Base-by-base conservation (phyloP, 192 early-diverging fungal species). In the Gigaspora rosea region DNA sequence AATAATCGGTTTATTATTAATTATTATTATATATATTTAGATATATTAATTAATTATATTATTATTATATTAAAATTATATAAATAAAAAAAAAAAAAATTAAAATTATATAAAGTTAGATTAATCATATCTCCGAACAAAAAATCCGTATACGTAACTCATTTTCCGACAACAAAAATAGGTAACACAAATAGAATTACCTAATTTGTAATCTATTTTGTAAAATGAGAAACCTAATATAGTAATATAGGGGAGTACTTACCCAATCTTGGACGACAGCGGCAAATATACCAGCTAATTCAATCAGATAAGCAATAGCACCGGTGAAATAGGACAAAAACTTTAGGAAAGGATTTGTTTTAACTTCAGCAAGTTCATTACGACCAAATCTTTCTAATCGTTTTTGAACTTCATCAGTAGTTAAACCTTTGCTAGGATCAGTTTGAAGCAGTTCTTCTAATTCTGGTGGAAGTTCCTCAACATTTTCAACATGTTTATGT, bases 251-350 rank as follows among this genome's bases (percentile, higher is more conserved):
- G n/a, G 0, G 10, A 50, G 27, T 49, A 59, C 8, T 67, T 81
- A 81, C 80, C 87, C 85, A 86, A 73, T 86, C 74, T 75, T 86
- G 79, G 52, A 92, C 88, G 1, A 93, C 87, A 62, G 88, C 92
- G 41, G 93, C 90, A 59, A 96, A 87, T 50, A 97, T 92, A 80
- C 89, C 91, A 15, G 96, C 90, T 51, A 96, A 87, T 85, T 97
- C 96, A 69, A 97, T 94, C 57, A 97, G 84, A 82, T 92, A 94
- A 35, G 94, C 90, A 75, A 96, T 94, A 69, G 95, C 87, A 22
- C 96, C 96, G 11, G 88, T 89, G 78, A 96, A 96, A 82, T 95
- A 96, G 10, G 86, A 83, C 35, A 95, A 84, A 77, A 96, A 95
- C 81, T 95, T 95, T 63, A 96, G 81, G 22, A 95, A 78, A 6